Evolutionary conservation across 2,329 filamentous ascomycete species (phyloP), one percentile per base, ranked within the genome.

Genomic region (Seiridium cupressi): DNA sequence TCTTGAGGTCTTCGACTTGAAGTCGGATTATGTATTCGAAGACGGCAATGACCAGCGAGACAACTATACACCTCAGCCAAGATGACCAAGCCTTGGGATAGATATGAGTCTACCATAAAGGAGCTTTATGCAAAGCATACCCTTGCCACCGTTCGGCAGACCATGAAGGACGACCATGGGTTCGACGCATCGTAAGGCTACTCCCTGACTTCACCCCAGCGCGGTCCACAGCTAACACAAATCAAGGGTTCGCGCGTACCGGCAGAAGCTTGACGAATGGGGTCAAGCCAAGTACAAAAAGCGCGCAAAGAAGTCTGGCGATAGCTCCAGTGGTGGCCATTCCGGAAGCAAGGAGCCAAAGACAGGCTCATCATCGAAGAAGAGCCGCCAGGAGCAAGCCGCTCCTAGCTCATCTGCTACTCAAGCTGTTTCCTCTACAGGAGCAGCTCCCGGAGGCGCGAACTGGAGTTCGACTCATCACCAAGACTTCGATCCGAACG

Each of bases 81-180:
- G 1, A 59, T 59, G 57, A 59, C 57, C 18, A 59, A 59, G 26
- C 13, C 48, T 10, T 59, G 57, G 57, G 57, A 59, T 5, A 35
- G 9, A 5, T 44, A 59, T 46, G 57, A 59, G 34, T 47, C 47
- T 10, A 47, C 11, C 26, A 59, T 59, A 38, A 59, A 38, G 57
- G 42, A 31, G 4, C 49, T 59, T 18, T 59, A 59, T 35, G 18
- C 9, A 11, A 47, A 31, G 38, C 57, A 59, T 31, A 59, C 47
- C 4, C 57, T 59, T 11, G 36, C 35, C 18, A 59, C 48, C 4
- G 57, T 59, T 35, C 44, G 40, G 7, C 34, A 59, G 26, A 59
- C 36, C 8, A 59, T 59, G 57, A n/a, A 35, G 36, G 31, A 54
- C 4, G 11, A 44, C 11, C 26, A 59, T 11, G 38, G 38, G 7